Evolutionary conservation across 192 early-diverging fungal genomes (phyloP).

Genomic region (Paraglomus brasilianum): DNA sequence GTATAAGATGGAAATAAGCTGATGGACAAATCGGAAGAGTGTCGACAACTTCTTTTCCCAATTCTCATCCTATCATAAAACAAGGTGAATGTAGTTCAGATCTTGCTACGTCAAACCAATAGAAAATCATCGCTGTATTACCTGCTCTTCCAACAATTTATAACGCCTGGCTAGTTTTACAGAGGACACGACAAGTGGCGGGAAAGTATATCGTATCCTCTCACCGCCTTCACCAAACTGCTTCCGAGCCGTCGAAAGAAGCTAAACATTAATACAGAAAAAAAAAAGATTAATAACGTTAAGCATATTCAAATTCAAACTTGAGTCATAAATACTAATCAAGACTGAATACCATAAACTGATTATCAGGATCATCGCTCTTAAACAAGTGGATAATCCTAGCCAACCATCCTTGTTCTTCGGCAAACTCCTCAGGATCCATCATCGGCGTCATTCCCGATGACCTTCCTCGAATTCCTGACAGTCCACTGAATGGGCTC

Average conservation of each 20-base stretch:
- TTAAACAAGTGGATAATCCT: constrained; percentile 73
- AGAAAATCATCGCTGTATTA: constrained; percentile 10
- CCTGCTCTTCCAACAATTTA: constrained; percentile 46
- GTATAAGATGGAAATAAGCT: constrained; percentile 74
- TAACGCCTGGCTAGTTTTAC: constrained; percentile 64
- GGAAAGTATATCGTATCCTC: constrained; percentile 89
- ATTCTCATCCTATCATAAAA: constrained; percentile 43
- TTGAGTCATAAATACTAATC: not conserved
- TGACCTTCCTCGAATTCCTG: constrained; percentile 17
- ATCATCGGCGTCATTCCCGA: constrained; percentile 32
- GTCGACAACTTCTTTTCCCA: constrained; percentile 72
- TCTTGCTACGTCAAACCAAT: not conserved
- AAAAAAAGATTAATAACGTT: constrained; percentile 4
- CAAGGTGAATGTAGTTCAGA: not conserved
- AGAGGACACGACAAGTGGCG: constrained; percentile 74
- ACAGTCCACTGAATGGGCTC: constrained; percentile 42
- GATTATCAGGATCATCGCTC: constrained; percentile 70
- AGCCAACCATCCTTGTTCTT: constrained; percentile 90
- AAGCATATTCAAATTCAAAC: not conserved
- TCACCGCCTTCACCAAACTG: constrained; percentile 90
- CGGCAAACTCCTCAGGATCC: constrained; percentile 87
- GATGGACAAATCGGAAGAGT: constrained; percentile 86
- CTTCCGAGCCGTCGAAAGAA: constrained; percentile 79
- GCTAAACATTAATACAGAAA: constrained; percentile 37
- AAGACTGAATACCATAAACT: constrained; percentile 61